Evolutionary conservation across 495 filamentous ascomycete species (phyloP), one percentile per base, ranked within the genome.

Genomic region (Beverwykella pulmonaria): DNA sequence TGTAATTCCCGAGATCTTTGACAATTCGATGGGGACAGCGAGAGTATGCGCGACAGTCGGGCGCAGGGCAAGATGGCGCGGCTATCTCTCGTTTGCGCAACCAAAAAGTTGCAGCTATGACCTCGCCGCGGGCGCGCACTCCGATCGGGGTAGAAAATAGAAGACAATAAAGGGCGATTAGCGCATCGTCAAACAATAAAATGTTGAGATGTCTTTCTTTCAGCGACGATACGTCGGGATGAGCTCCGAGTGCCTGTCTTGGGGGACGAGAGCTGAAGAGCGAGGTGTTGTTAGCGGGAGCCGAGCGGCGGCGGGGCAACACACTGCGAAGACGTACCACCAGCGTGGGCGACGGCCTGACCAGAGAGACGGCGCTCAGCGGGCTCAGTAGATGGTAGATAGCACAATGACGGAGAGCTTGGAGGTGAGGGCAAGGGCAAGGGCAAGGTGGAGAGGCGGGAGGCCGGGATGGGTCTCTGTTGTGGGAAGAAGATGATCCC

Each of bases 61-160:
- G 54, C 34, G 26, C 41, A 29, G 25, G 27, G 12, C 53, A 47
- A 30, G 22, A 32, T 52, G 53, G 60, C 60, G 67, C 65, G 67
- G 67, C 67, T 57, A 59, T 63, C 60, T 69, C 54, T 59, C 54
- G 39, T 60, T 50, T 69, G 67, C 49, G 61, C 67, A 36, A 64
- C 56, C 7, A 20, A 36, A 50, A 57, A 58, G 9, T 25, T 20
- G 39, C 39, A 14, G 6, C 5, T n/a, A 14, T 44, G 39, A 2
- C 9, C 8, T 22, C 7, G 44, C 39, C 1, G 53, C 41, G 39
- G 34, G 61, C 52, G 30, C 60, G 60, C 57, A 50, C 39, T 44
- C 39, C 8, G 39, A 44, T 44, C 5, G 8, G 22, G 48, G 23
- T 3, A 9, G 32, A 25, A 19, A 20, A 57, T 15, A 19, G 30